These are phyloP conservation scores for Penicillium riverlandense DNA, from an alignment of 495 filamentous ascomycete genomes.

Conservation along the genomic window DNA sequence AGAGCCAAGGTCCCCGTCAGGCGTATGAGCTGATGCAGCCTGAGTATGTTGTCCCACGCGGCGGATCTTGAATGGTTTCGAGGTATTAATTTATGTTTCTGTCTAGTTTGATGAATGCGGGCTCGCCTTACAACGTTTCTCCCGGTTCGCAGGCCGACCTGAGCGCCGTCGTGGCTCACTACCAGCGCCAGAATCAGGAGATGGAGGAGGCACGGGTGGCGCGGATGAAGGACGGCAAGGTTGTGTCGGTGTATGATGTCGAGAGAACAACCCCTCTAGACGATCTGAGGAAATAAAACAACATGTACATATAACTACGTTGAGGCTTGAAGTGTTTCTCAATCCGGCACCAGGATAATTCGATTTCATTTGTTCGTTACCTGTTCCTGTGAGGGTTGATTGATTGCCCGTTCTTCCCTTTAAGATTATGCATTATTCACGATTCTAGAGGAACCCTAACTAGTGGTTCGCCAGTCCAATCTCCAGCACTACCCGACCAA, in stretches of 20 bases:
- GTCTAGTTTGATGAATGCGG: slow-evolving; percentile 40
- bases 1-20: slow-evolving; percentile 40
- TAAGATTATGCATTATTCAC: too few species aligned
- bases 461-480: slow-evolving; percentile 15
- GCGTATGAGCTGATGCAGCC: slow-evolving; percentile 52
- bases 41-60: slow-evolving; percentile 49
- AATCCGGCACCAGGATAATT: slow-evolving; percentile 20
- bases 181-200: slow-evolving; percentile 49
- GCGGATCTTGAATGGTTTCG: background rate
- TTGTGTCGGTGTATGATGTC: slow-evolving; percentile 31
- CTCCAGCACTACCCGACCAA: slow-evolving; percentile 41
- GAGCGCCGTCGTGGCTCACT: slow-evolving; percentile 54
- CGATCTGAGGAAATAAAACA: slow-evolving; percentile 7
- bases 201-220: slow-evolving; percentile 41
- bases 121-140: slow-evolving; percentile 55
- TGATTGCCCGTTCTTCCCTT: too few species aligned
- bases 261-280: too few species aligned
- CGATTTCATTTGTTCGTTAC: slow-evolving; percentile 19
- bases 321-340: slow-evolving; percentile 14
- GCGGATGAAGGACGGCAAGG: slow-evolving; percentile 39
- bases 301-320: slow-evolving; percentile 35
- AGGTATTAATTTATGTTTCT: background rate
- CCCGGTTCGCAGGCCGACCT: slow-evolving; percentile 56
- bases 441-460: too few species aligned
- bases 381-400: too few species aligned